Evolutionary conservation across 2,329 filamentous ascomycete species (phyloP).

Genomic region (Diaporthe longicolla): DNA sequence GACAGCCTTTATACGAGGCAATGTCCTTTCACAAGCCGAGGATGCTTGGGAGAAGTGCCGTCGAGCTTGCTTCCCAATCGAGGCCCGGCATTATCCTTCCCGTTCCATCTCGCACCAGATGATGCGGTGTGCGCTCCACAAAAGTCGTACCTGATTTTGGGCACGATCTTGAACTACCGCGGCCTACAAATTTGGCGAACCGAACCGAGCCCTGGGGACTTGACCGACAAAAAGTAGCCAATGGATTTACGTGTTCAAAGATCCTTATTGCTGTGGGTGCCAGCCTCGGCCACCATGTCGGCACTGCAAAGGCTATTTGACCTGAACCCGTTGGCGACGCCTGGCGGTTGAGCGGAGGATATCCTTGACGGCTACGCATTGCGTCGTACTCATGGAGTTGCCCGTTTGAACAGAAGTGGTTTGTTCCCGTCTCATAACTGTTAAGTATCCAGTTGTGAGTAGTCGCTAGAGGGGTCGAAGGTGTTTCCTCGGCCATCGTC

Average conservation of each 20-base stretch:
- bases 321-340: background rate
- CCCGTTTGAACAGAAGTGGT: background rate
- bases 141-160: background rate
- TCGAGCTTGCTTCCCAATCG: background rate
- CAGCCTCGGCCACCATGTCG: background rate
- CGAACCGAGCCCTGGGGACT: background rate
- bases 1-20: background rate
- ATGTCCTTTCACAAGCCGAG: background rate
- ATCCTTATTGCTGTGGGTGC: background rate
- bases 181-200: background rate
- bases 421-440: background rate
- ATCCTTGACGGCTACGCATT: too few relatives aligned
- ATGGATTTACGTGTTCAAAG: background rate
- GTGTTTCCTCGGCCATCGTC: background rate
- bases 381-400: background rate
- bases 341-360: background rate
- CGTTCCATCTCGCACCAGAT: background rate
- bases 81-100: background rate
- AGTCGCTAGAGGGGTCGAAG: background rate
- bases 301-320: background rate
- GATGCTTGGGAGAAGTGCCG: background rate
- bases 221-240: background rate
- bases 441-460: background rate
- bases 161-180: conserved; percentile 15
- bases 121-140: background rate